Conservation (phyloP, 441 rosid genomes). For the Manihot esculenta region DNA sequence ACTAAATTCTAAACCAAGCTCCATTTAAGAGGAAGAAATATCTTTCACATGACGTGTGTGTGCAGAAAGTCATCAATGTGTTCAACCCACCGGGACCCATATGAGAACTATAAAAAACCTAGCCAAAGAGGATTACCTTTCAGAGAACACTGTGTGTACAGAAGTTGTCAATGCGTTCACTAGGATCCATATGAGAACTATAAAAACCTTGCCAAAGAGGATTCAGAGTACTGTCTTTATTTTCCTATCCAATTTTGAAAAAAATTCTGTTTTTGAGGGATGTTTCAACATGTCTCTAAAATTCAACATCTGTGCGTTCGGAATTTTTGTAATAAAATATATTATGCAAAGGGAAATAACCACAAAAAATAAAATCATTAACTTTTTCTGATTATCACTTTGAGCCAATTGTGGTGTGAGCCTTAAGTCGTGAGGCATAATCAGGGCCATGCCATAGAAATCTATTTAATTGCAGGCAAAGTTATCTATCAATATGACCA, state of each 20-base stretch:
- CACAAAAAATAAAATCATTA: too few species aligned
- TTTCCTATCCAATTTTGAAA: slow-evolving; percentile 3
- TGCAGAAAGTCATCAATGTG: background rate
- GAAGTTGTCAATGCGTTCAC: background rate
- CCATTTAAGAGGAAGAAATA: background rate
- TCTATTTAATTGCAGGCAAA: background rate
- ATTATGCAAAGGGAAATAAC: too few species aligned
- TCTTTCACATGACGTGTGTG: background rate
- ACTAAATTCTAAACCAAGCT: background rate
- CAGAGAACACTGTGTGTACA: background rate
- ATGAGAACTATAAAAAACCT: background rate
- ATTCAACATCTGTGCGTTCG: too few species aligned
- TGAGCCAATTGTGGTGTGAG: background rate
- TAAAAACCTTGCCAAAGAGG: background rate
- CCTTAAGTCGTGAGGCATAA: background rate
- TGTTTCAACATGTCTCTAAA: too few species aligned
- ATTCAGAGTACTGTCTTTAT: background rate
- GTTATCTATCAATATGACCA: background rate
- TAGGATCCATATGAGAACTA: background rate
- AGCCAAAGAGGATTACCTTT: background rate
- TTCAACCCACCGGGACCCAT: background rate
- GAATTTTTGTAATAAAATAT: too few species aligned
- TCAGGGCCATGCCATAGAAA: background rate
- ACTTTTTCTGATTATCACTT: too few species aligned
- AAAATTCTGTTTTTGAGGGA: too few species aligned